A percentile compares a stretch with the other conserved stretches of the same genome.
Conservation (phyloP, 2,329 filamentous ascomycete genomes). For the Phymatotrichopsis omnivora region DNA sequence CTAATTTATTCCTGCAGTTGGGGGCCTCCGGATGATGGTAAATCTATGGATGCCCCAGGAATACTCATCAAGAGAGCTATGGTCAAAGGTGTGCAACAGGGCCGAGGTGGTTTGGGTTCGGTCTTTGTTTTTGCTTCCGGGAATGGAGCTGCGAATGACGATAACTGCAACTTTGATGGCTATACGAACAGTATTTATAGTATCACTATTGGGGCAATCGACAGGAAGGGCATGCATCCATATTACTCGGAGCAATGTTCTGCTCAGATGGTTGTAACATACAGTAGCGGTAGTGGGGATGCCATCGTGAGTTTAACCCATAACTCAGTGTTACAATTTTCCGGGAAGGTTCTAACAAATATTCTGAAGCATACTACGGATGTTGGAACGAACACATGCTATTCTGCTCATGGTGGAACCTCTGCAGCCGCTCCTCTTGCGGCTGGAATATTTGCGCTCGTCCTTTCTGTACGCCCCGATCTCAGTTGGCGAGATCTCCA, state of each 20-base stretch:
- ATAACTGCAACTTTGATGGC: constrained; percentile 99
- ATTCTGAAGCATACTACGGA: constrained; percentile 70
- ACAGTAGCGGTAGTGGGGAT: constrained; percentile 82
- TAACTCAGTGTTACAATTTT: neutral
- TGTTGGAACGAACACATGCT: constrained; percentile 73
- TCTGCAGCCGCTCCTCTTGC: constrained; percentile 90
- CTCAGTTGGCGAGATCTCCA: constrained; percentile 91
- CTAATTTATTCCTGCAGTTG: constrained; percentile 98
- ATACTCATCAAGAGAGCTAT: constrained; percentile 82
- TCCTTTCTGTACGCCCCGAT: constrained; percentile 73
- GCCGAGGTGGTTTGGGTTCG: constrained; percentile 70
- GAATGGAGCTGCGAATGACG: constrained; percentile 74
- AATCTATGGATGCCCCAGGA: constrained; percentile 86
- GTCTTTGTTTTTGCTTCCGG: constrained; percentile 96
- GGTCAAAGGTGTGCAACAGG: constrained; percentile 82
- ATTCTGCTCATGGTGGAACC: constrained; percentile 76
- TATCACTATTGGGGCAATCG: constrained; percentile 89
- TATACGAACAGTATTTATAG: constrained; percentile 99
- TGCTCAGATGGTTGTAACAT: constrained; percentile 88
- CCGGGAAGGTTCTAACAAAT: constrained; percentile 26
- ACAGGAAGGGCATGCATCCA: constrained; percentile 75
- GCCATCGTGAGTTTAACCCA: constrained; percentile 52
- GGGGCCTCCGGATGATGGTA: constrained; percentile 89
- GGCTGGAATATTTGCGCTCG: constrained; percentile 83
- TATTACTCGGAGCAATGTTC: constrained; percentile 97